Evolutionary conservation across 371 early-diverging fungal genomes (phyloP), one percentile per base, ranked within the genome.

Genomic region (Racocetra persica): DNA sequence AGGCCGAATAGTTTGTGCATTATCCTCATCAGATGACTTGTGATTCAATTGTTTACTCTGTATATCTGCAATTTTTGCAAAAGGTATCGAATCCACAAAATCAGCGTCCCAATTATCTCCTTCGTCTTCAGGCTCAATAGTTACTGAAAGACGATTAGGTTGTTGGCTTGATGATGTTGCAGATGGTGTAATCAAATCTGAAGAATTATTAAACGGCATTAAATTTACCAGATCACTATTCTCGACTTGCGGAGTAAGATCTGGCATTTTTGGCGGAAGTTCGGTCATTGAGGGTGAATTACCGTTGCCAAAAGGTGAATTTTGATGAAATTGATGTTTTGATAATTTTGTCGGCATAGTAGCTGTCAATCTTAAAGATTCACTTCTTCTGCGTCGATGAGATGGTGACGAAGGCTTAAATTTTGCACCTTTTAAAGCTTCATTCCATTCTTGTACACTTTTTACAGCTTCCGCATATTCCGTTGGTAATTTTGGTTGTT

Each of bases 91-190:
- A 20, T 83, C 85, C 22, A 82, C 84, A 79, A 87, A 87, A 74
- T 87, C 88, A 70, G 84, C 86, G 62, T 87, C 88, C 88, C 88
- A 87, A 67, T 84, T 87, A 55, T 85, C 84, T 1, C 79, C 82
- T 36, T 74, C 76, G 8, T 76, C 80, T 45, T 87, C 87, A 10
- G 85, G 85, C 59, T 86, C 83, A 8, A 41, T 60, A 16, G 51
- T 41, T 6, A 45, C n/a, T 16, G 63, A 72, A 22, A 52, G 54
- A 45, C 62, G 49, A 45, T 62, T 81, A 71, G 49, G 66, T 32
- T 83, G 45, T 20, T 67, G 41, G 16, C 8, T 63, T 18, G 45
- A 20, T 41, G 41, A 14, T 16, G 22, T 36, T 26, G 28, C n/a
- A 16, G 66, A 20, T 54, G 51, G 81, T 45, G 77, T 71, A 63